Evolutionary conservation across 2,329 filamentous ascomycete genomes (phyloP).

Genomic region (Colletotrichum euphorbiae): DNA sequence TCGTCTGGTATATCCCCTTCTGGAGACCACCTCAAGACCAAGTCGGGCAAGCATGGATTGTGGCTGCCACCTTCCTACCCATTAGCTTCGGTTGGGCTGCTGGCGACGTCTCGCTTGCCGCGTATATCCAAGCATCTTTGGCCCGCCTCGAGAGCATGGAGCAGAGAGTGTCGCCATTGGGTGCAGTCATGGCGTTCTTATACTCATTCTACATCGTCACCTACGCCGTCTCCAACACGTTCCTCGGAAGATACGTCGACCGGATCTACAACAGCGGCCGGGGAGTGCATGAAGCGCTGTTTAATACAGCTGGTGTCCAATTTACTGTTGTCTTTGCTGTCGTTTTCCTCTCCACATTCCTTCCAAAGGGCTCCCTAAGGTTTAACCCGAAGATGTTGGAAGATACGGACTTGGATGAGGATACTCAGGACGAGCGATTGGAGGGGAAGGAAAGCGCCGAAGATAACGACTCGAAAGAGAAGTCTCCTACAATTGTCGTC

Average conservation of each 20-base stretch:
- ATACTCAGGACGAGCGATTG: not conserved
- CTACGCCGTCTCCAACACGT: slow-evolving; percentile 57
- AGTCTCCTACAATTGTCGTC: too few relatives aligned
- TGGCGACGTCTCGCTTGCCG: slow-evolving; percentile 62
- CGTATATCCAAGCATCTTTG: slow-evolving; percentile 63
- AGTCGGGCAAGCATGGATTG: slow-evolving; percentile 54
- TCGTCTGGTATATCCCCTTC: slow-evolving; percentile 61
- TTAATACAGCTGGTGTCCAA: slow-evolving; percentile 59
- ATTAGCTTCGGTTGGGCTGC: slow-evolving; percentile 63
- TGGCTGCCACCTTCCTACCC: slow-evolving; percentile 52
- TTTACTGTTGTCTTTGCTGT: slow-evolving; percentile 57
- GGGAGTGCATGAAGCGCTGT: slow-evolving; percentile 52
- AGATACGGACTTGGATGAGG: slow-evolving; percentile 50
- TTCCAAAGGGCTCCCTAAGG: slow-evolving; percentile 56
- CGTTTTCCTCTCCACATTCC: slow-evolving; percentile 57
- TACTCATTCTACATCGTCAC: slow-evolving; percentile 62
- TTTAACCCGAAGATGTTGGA: slow-evolving; percentile 58
- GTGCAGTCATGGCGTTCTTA: slow-evolving; percentile 63
- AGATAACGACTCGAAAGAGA: not conserved
- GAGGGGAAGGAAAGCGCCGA: not conserved
- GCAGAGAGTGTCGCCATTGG: slow-evolving; percentile 59
- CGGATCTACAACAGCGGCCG: slow-evolving; percentile 49
- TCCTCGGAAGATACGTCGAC: slow-evolving; percentile 60
- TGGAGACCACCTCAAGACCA: slow-evolving; percentile 55
- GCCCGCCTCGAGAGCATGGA: slow-evolving; percentile 56